Percentiles rank a stretch among this genome's conserved stretches.
Evolutionary conservation across 306 rosid species (phyloP).

Genomic region (Begonia loranthoides): DNA sequence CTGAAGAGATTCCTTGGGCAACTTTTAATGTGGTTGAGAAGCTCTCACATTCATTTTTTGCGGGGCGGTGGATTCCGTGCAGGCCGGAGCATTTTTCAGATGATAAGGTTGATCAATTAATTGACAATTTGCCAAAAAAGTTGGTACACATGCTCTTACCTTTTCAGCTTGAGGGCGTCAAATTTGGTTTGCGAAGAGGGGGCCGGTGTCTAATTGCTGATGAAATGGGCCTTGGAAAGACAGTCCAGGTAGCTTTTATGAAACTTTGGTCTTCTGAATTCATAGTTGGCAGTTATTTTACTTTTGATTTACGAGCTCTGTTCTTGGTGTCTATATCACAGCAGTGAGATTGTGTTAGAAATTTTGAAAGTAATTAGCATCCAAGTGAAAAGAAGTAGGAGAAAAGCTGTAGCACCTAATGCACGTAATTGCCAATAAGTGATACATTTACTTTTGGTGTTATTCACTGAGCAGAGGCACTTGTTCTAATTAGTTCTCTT

Average conservation of each 20-base stretch:
- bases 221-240: conserved; percentile 96
- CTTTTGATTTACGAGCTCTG: too few relatives aligned
- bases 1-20: conserved; percentile 77
- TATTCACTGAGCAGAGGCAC: too few relatives aligned
- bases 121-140: conserved; percentile 45
- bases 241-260: conserved; percentile 52
- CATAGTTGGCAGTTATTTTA: too few relatives aligned
- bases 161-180: conserved; percentile 72
- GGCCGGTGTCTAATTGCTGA: conserved; percentile 88
- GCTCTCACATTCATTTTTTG: conserved; percentile 35
- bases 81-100: conserved; percentile 65
- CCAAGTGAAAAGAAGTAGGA: too few relatives aligned
- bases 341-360: too few relatives aligned
- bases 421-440: too few relatives aligned
- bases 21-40: conserved; percentile 62
- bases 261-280: too few relatives aligned
- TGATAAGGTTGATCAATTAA: conserved; percentile 47
- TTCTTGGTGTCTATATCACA: too few relatives aligned
- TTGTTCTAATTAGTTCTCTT: too few relatives aligned
- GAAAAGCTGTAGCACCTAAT: too few relatives aligned
- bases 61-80: conserved; percentile 51
- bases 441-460: too few relatives aligned
- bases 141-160: conserved; percentile 51
- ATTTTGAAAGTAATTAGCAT: too few relatives aligned
- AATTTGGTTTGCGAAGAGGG: conserved; percentile 77